A percentile compares a stretch with the other conserved stretches of the same genome.
phyloP scores from a whole-genome alignment of 306 rosid species.

The Heteromeles arbutifolia region DNA sequence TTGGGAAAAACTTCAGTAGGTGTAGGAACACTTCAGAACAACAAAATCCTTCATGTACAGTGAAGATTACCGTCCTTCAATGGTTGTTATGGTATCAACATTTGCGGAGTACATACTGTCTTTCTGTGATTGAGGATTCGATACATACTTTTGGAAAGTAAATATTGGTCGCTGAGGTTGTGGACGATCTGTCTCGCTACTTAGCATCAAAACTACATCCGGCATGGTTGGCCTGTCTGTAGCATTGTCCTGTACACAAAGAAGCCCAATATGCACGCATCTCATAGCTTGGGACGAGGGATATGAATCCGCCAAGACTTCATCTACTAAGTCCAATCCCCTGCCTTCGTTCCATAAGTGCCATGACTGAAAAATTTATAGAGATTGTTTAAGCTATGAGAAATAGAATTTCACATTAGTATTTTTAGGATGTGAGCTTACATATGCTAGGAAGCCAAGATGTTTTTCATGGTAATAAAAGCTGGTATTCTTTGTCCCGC shows the following conservation, averaged over 20 bases:
- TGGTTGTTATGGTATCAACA: background rate
- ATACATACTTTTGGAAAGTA: background rate
- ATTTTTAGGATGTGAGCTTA: background rate
- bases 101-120: background rate
- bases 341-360: constrained; percentile 1
- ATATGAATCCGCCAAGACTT: background rate
- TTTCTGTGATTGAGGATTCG: background rate
- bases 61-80: constrained; percentile 4
- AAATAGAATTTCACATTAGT: background rate
- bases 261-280: constrained; percentile 22
- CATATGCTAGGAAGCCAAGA: constrained; percentile 20
- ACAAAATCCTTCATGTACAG: background rate
- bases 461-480: constrained; percentile 4
- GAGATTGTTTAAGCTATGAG: too few relatives aligned
- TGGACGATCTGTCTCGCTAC: constrained; percentile 4
- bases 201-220: constrained; percentile 11
- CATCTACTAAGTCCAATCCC: background rate
- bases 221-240: constrained; percentile 24
- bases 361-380: constrained; percentile 5
- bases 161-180: constrained; percentile 14
- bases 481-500: constrained; percentile 20
- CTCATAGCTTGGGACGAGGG: background rate
- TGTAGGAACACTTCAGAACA: background rate
- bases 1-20: background rate
- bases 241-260: constrained; percentile 22